Conservation (phyloP, 2,329 filamentous ascomycete species). For the Paraphoma chrysanthemicola region DNA sequence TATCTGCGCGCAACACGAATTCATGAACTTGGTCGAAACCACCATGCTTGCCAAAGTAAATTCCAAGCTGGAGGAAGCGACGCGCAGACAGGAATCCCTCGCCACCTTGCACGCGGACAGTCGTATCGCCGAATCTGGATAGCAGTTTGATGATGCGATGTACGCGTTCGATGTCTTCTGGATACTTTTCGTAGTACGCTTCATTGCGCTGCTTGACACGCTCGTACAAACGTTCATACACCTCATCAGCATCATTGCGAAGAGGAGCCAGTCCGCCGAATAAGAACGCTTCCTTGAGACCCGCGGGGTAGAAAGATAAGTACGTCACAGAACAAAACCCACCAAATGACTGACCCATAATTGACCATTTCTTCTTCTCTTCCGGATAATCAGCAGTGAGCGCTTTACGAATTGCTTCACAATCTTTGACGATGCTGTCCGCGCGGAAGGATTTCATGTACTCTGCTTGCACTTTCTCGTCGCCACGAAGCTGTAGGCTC, state of each 20-base stretch:
- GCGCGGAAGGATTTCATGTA: conserved; percentile 88
- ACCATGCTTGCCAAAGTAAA: conserved; percentile 77
- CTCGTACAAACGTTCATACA: conserved; percentile 75
- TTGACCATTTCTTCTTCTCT: conserved; percentile 78
- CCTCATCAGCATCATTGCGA: conserved; percentile 72
- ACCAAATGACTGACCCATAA: conserved; percentile 91
- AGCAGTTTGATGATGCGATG: conserved; percentile 72
- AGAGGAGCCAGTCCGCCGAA: conserved; percentile 85
- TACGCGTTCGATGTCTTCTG: conserved; percentile 76
- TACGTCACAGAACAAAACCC: conserved; percentile 88
- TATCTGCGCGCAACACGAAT: conserved; percentile 71
- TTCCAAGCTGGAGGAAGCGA: conserved; percentile 78
- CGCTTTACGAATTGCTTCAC: conserved; percentile 80
- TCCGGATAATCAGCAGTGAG: conserved; percentile 74
- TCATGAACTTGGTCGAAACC: conserved; percentile 51
- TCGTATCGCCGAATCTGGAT: conserved; percentile 59
- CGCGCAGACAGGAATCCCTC: conserved; percentile 71
- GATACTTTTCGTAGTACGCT: conserved; percentile 84
- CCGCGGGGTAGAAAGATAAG: conserved; percentile 78
- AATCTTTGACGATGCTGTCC: conserved; percentile 88
- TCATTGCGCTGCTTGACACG: conserved; percentile 75
- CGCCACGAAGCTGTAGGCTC: conserved; percentile 70
- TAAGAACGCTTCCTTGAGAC: conserved; percentile 80
- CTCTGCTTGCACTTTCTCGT: conserved; percentile 71
- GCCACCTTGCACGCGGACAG: conserved; percentile 73